phyloP scores from a whole-genome alignment of 2,329 filamentous ascomycete species.

The Stagonosporopsis vannaccii region DNA sequence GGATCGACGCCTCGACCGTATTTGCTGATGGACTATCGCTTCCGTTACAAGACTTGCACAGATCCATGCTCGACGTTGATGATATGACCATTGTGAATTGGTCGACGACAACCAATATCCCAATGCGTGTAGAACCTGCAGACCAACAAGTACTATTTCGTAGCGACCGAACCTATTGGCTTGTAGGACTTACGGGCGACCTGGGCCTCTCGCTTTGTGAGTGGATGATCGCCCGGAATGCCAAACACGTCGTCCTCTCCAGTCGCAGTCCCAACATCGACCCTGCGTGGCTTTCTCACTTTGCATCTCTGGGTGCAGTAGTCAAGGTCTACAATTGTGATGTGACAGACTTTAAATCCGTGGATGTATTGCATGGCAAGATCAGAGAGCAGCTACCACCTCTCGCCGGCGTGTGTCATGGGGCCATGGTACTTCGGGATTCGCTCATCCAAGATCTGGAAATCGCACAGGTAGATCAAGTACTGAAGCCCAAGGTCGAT shows the following conservation, averaged over 20 bases:
- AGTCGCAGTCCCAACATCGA: conserved; percentile 51
- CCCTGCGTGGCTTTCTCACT: conserved; percentile 8
- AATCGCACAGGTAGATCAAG: conserved; percentile 2
- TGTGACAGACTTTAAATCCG: conserved; percentile 6
- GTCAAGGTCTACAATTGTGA: conserved; percentile 5
- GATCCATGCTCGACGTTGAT: neutral
- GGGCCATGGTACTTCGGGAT: conserved; percentile 35
- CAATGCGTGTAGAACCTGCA: neutral
- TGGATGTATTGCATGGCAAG: neutral
- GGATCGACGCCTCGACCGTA: neutral
- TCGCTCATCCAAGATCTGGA: conserved; percentile 17
- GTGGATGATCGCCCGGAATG: conserved; percentile 36
- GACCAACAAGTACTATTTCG: conserved; percentile 8
- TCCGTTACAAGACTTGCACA: neutral
- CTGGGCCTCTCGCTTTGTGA: conserved; percentile 26
- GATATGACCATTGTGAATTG: neutral
- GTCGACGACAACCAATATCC: neutral
- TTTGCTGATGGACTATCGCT: neutral
- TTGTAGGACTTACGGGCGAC: conserved; percentile 31
- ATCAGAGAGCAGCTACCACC: conserved; percentile 8
- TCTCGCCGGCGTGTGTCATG: conserved; percentile 30
- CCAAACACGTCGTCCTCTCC: conserved; percentile 41
- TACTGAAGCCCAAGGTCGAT: conserved; percentile 27
- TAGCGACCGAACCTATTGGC: conserved; percentile 23
- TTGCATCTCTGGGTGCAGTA: conserved; percentile 4